Base-by-base conservation (phyloP, 2,329 filamentous ascomycete species). In the Verruconis gallopava region DNA sequence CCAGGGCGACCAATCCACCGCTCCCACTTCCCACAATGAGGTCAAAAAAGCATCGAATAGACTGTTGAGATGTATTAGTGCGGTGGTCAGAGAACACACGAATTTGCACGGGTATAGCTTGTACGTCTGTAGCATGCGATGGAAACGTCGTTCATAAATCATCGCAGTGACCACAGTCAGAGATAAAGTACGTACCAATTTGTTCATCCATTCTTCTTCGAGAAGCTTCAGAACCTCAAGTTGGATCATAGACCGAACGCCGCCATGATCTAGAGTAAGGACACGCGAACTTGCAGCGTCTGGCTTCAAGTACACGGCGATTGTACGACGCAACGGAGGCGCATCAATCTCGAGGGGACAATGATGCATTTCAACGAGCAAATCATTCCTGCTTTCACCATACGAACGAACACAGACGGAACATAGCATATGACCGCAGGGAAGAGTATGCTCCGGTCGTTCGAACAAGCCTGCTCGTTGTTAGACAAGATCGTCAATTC, bases 341-440 rank as follows among this genome's bases (percentile, higher is more conserved):
- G 40, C 19, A 4, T 20, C 39, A 33, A 21, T 49, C 49, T 51
- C 52, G 21, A 66, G 43, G 2, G 61, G 63, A 51, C 57, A 61
- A 37, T 51, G 53, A 2, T 51, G 21, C 4, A 59, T 47, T 4
- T 50, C 45, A 12, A 47, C 15, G 12, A 41, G 17, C 18, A 28
- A 21, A n/a, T 18, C n/a, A 30, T 36, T 21, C 17, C 39, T 43
- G 17, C 42, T 38, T 19, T 33, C 4, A 36, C 51, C 57, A 50
- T 54, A 65, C 42, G 34, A 53, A 46, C 49, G 52, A 20, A 68
- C 47, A 47, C 66, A 68, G 28, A 53, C 49, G 5, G 58, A 60
- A 48, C 66, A 68, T 1, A 70, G 45, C 3, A 68, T 55, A 48
- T 70, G 67, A 0, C 66, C 65, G 43, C 66, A 71, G 3, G 60